Evolutionary conservation across 768 basidiomycete genomes (phyloP), one percentile per base, ranked within the genome.

Genomic region (Termitomyces sp.): DNA sequence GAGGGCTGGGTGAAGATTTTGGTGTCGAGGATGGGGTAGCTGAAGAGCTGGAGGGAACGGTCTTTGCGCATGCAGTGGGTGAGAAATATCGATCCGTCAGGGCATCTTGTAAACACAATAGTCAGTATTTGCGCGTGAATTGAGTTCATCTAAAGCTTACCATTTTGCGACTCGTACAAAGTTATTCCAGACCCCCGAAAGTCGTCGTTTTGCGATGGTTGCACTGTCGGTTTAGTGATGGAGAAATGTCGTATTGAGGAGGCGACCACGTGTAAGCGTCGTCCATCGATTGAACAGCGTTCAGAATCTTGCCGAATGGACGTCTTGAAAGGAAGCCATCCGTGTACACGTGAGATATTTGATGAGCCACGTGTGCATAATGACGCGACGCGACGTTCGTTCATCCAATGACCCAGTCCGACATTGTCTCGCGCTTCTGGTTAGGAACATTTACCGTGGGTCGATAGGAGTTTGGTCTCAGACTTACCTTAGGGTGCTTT

Each of bases 61-160:
- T 91, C 84, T 69, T 96, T 93, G 62, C n/a, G n/a, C n/a, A n/a
- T n/a, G n/a, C 85, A 87, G 37, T 88, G 84, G 0, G 82, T 76
- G 12, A 96, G 77, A 0, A 87, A 71, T 16, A 76, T 78, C 3
- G 86, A 83, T 0, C 91, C 92, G 64, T 95, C 92, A 13, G 84
- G 80, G 62, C 24, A 85, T 87, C 87, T 30, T 30, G 30, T 30
- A 7, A 30, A 7, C 4, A 7, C 30, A 7, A n/a, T n/a, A n/a
- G n/a, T n/a, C n/a, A n/a, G n/a, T n/a, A n/a, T n/a, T n/a, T n/a
- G n/a, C n/a, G n/a, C n/a, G n/a, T n/a, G n/a, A n/a, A n/a, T n/a
- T n/a, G n/a, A n/a, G n/a, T n/a, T n/a, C n/a, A n/a, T n/a, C n/a
- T n/a, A n/a, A n/a, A n/a, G n/a, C n/a, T n/a, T n/a, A n/a, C n/a